Evolutionary conservation across 2,329 filamentous ascomycete species (phyloP).

Genomic region (Ophiostoma novo-ulmi): DNA sequence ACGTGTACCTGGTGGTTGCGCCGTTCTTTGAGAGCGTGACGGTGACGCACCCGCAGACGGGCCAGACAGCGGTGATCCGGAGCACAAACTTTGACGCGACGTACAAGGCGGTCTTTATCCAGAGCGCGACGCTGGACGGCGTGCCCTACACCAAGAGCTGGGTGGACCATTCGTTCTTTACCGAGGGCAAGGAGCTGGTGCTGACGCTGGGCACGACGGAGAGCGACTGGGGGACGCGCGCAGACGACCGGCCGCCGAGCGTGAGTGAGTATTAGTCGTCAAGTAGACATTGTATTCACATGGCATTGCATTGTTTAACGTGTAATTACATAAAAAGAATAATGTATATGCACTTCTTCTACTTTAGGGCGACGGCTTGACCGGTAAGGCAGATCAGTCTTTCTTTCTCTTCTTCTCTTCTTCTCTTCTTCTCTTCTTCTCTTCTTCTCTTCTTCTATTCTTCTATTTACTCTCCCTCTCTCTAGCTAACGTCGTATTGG

Average conservation of each 20-base stretch:
- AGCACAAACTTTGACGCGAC: slow-evolving; percentile 57
- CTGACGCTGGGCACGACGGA: slow-evolving; percentile 56
- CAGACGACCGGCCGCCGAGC: not conserved
- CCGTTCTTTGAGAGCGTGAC: slow-evolving; percentile 61
- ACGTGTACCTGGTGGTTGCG: slow-evolving; percentile 66
- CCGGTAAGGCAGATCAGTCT: not conserved
- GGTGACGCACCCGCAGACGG: slow-evolving; percentile 44
- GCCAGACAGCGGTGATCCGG: slow-evolving; percentile 54
- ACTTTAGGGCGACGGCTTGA: not conserved
- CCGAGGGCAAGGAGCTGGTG: slow-evolving; percentile 59
- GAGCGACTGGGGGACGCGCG: slow-evolving; percentile 37
- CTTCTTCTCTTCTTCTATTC: too few relatives aligned
- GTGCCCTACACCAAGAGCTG: slow-evolving; percentile 58
- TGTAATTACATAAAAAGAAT: not conserved
- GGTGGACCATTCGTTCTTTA: slow-evolving; percentile 64
- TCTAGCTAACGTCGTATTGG: not conserved
- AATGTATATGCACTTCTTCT: not conserved
- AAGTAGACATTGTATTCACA: not conserved
- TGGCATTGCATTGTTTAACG: not conserved
- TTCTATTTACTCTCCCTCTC: not conserved
- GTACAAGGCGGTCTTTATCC: slow-evolving; percentile 57
- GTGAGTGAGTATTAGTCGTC: not conserved
- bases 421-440: not conserved
- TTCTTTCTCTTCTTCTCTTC: not conserved
- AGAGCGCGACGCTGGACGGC: slow-evolving; percentile 59